Percentiles rank a stretch among this genome's conserved stretches.
Conservation (phyloP, 176 grass and related monocot genomes). For the Phoenix roebelenii region DNA sequence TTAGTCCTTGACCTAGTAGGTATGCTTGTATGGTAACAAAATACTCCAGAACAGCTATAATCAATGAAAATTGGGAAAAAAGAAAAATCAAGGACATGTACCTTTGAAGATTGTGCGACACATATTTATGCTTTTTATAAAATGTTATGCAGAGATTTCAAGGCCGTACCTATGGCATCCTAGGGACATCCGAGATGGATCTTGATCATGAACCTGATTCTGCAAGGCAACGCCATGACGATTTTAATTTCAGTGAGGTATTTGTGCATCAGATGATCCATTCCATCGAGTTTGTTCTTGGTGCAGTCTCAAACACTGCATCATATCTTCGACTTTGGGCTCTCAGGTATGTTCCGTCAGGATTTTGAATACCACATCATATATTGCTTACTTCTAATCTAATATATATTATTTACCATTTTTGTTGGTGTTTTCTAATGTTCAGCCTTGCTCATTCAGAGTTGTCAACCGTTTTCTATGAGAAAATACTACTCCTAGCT, state of each 20-base stretch:
- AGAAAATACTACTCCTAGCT: constrained; percentile 90
- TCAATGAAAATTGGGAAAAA: too few species aligned
- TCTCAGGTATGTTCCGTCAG: constrained; percentile 51
- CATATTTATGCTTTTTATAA: too few species aligned
- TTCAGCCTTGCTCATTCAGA: constrained; percentile 98
- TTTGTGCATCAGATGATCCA: constrained; percentile 99
- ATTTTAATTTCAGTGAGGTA: constrained; percentile 98
- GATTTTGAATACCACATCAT: too few species aligned
- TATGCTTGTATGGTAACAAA: too few species aligned
- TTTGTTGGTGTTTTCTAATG: constrained; percentile 11
- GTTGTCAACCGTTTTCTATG: constrained; percentile 95
- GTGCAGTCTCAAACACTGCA: constrained; percentile 96
- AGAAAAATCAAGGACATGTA: too few species aligned
- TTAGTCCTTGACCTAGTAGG: too few species aligned
- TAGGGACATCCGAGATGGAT: constrained; percentile 85
- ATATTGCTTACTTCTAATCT: too few species aligned
- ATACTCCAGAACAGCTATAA: too few species aligned
- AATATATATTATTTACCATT: constrained; percentile 14
- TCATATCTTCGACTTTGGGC: constrained; percentile 99
- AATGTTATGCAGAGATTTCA: constrained; percentile 71
- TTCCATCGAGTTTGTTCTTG: constrained; percentile 98
- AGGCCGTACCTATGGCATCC: constrained; percentile 88
- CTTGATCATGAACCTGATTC: constrained; percentile 94
- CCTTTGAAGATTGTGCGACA: too few species aligned
- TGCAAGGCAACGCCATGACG: constrained; percentile 66